Conservation (phyloP, 176 grass and related monocot genomes). For the Canna indica region DNA sequence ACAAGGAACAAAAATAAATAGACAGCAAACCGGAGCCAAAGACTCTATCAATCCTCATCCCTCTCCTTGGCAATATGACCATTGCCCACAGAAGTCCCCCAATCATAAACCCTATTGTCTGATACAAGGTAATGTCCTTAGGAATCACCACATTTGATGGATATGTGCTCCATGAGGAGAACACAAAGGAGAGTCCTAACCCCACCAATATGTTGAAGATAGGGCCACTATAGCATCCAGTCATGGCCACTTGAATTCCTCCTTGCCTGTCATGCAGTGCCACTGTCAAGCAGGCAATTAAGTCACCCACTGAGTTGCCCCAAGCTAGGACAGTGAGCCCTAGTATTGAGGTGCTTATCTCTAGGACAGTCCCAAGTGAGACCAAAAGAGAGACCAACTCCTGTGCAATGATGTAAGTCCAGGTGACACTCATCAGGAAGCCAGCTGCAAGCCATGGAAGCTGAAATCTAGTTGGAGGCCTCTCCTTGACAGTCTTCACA, state of each 20-base stretch:
- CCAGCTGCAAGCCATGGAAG: conserved; percentile 43
- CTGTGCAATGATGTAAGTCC: conserved; percentile 43
- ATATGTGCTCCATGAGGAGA: conserved; percentile 28
- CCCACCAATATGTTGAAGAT: conserved; percentile 53
- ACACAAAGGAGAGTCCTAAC: conserved; percentile 41
- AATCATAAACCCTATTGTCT: conserved; percentile 28
- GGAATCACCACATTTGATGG: conserved; percentile 23
- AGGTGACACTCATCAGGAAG: conserved; percentile 60
- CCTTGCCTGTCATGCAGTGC: conserved; percentile 25
- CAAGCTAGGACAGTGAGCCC: conserved; percentile 61
- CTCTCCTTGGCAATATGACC: conserved; percentile 31
- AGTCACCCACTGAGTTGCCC: conserved; percentile 66
- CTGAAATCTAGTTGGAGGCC: conserved; percentile 26
- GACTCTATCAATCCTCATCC: conserved; percentile 39
- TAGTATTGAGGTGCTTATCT: conserved; percentile 38
- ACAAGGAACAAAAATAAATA: conserved; percentile 52
- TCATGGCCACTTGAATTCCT: conserved; percentile 43
- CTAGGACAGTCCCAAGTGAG: conserved; percentile 14
- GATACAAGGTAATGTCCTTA: conserved; percentile 22
- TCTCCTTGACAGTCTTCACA: conserved; percentile 24
- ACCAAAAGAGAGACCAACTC: conserved; percentile 50
- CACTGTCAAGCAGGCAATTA: conserved; percentile 49
- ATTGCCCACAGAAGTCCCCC: conserved; percentile 38
- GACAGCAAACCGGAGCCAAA: conserved; percentile 42
- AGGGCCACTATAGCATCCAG: conserved; percentile 60